Conservation (phyloP, 2,329 filamentous ascomycete genomes). For the Botrytis fragariae region DNA sequence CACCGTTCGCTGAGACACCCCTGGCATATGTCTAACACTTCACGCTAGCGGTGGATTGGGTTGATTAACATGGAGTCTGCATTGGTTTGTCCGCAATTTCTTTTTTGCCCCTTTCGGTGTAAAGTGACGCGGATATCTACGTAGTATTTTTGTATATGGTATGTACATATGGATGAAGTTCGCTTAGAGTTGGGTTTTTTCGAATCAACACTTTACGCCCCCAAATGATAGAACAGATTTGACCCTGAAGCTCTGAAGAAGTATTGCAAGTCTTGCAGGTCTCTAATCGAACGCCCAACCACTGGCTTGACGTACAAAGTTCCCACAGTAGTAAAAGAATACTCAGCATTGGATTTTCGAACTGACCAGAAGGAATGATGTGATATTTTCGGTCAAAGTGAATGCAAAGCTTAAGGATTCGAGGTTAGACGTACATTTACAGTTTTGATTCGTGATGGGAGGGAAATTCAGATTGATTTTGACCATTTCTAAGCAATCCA, state of each 20-base stretch:
- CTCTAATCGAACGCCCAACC: background rate
- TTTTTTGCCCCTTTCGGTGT: background rate
- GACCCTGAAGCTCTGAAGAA: background rate
- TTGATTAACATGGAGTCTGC: background rate
- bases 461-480: accelerated
- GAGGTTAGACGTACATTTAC: background rate
- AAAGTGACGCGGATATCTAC: no score
- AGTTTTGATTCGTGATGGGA: background rate
- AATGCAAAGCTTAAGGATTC: background rate
- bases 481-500: background rate
- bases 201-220: background rate
- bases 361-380: background rate
- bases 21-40: background rate
- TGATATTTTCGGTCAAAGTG: background rate
- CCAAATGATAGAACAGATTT: no score
- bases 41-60: background rate
- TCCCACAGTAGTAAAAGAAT: background rate
- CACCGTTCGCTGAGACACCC: background rate
- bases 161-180: background rate
- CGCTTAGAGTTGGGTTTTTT: background rate
- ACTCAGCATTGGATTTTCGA: background rate
- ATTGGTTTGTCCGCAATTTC: background rate
- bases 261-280: background rate
- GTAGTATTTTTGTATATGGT: no score
- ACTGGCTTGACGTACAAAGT: background rate